Percentiles rank a stretch among this genome's conserved stretches.
These are phyloP conservation scores for Yamadazyma kanchanaburiensis DNA, from an alignment of 1,139 yeast species.

Conservation along the genomic window DNA sequence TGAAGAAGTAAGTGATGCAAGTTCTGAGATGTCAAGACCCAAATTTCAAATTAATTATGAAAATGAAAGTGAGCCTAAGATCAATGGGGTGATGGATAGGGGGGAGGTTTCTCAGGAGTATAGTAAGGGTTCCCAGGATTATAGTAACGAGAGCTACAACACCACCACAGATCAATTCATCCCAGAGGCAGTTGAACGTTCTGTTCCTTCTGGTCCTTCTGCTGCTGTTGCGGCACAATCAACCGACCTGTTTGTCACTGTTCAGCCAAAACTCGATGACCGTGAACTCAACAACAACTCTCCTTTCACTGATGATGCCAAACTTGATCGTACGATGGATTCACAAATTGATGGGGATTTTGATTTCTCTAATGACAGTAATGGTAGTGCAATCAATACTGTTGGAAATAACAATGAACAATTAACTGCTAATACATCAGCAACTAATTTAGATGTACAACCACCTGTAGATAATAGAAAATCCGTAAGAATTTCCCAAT, in stretches of 20 bases:
- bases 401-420: conserved; percentile 12
- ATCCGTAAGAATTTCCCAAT: conserved; percentile 39
- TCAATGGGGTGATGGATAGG: too few species aligned
- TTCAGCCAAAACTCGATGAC: too few species aligned
- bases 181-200: conserved; percentile 1
- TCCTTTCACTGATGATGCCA: conserved; percentile 14
- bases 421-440: conserved; percentile 15
- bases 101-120: too few species aligned
- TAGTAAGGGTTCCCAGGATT: conserved; percentile 6
- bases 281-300: conserved; percentile 7
- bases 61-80: conserved; percentile 21
- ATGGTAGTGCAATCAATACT: conserved; percentile 12
- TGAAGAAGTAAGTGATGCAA: conserved; percentile 15
- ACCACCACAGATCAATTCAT: conserved; percentile 11
- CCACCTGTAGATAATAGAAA: conserved; percentile 5
- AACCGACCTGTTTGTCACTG: too few species aligned
- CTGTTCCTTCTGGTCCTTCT: too few species aligned
- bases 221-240: conserved; percentile 2
- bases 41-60: conserved; percentile 25
- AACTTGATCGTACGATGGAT: conserved; percentile 1
- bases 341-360: conserved; percentile 25
- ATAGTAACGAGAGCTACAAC: conserved; percentile 5
- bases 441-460: conserved; percentile 11
- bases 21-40: conserved; percentile 8
- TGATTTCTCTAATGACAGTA: conserved; percentile 22